phyloP scores from a whole-genome alignment of 208 protist species.

The Vickermania ingenoplastis region DNA sequence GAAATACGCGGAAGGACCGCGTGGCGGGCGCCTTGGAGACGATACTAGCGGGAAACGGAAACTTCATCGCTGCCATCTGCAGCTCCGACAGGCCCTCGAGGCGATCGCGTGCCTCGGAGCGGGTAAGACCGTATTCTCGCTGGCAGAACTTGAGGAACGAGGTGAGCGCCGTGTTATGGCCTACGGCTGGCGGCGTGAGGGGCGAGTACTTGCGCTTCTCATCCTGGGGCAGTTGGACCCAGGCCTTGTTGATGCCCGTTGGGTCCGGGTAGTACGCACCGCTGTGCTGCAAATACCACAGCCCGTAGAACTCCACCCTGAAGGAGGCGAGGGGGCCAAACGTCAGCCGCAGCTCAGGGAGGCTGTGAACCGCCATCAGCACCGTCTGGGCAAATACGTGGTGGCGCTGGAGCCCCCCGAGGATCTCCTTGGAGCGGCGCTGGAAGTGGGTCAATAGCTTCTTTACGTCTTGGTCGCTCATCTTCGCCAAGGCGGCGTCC shows the following conservation, averaged over 20 bases:
- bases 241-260: conserved; percentile 3
- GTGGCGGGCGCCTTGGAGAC: conserved; percentile 8
- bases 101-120: conserved; percentile 23
- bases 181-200: conserved; percentile 26
- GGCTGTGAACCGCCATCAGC: conserved; percentile 23
- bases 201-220: conserved; percentile 34
- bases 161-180: conserved; percentile 23
- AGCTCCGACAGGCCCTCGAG: conserved; percentile 44
- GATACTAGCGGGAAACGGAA: conserved; percentile 70
- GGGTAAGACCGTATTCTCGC: conserved; percentile 64
- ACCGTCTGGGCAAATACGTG: conserved; percentile 42
- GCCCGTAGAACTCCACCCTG: conserved; percentile 5
- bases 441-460: conserved; percentile 13
- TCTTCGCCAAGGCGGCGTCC: conserved; percentile 14
- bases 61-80: conserved; percentile 67
- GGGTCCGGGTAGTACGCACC: conserved; percentile 22
- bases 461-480: conserved; percentile 29
- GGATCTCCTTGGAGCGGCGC: conserved; percentile 7
- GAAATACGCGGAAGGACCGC: conserved; percentile 52
- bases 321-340: conserved; percentile 21
- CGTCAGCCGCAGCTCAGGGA: conserved; percentile 60
- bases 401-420: conserved; percentile 22
- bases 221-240: conserved; percentile 29
- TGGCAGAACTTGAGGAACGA: conserved; percentile 50
- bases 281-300: conserved; percentile 23